phyloP scores from a whole-genome alignment of 2,329 filamentous ascomycete species.

The Diaporthe destruens region DNA sequence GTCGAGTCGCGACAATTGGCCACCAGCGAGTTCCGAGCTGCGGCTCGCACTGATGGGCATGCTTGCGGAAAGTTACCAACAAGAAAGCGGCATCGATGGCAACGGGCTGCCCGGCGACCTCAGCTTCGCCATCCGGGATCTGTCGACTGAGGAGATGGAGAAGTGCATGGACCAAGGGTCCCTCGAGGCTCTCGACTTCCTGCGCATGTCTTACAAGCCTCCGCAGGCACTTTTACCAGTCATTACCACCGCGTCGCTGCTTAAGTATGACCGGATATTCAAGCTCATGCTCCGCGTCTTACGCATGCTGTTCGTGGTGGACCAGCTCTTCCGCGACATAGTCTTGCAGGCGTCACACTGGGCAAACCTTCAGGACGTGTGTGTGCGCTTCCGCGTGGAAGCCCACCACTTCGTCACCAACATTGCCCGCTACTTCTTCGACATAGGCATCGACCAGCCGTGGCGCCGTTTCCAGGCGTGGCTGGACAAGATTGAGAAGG shows the following conservation, averaged over 20 bases:
- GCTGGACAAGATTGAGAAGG: slow-evolving; percentile 71
- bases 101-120: slow-evolving; percentile 74
- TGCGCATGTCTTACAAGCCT: slow-evolving; percentile 86
- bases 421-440: slow-evolving; percentile 83
- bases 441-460: slow-evolving; percentile 77
- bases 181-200: slow-evolving; percentile 91
- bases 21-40: slow-evolving; percentile 93
- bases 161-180: slow-evolving; percentile 85
- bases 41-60: slow-evolving; percentile 89
- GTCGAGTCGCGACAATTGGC: slow-evolving; percentile 87
- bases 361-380: slow-evolving; percentile 53
- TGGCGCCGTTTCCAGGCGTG: slow-evolving; percentile 80
- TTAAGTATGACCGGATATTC: slow-evolving; percentile 90
- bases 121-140: slow-evolving; percentile 86
- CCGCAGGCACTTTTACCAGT: slow-evolving; percentile 78
- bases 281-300: slow-evolving; percentile 81
- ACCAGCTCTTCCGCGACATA: slow-evolving; percentile 72
- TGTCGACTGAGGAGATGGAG: slow-evolving; percentile 82
- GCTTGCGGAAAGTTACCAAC: slow-evolving; percentile 77
- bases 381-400: slow-evolving; percentile 77
- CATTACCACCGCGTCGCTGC: slow-evolving; percentile 76
- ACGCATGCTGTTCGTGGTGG: slow-evolving; percentile 82
- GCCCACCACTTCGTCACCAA: slow-evolving; percentile 83
- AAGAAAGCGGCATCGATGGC: slow-evolving; percentile 33
- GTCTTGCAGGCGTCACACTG: slow-evolving; percentile 47